Evolutionary conservation across 2,329 filamentous ascomycete species (phyloP), one percentile per base, ranked within the genome.

Genomic region (Talaromyces pinophilus): DNA sequence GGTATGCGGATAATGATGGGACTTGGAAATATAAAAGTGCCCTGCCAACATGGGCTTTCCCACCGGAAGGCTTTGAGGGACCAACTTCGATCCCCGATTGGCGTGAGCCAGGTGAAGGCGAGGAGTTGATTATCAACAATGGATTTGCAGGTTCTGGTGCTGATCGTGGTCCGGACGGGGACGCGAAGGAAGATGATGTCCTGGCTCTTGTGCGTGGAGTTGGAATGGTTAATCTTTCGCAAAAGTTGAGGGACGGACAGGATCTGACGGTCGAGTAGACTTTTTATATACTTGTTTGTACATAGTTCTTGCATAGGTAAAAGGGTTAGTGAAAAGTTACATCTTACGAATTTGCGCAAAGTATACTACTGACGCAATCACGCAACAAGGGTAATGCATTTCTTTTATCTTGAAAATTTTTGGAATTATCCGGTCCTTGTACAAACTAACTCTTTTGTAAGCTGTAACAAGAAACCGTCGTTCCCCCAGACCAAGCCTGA

Each of bases 11-110:
- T 76, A 86, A 88, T 30, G 88, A 88, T 30, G 94, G 93, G 3
- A 84, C 84, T 63, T 99, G 95, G 95, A 88, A 88, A 63, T 98
- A 97, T 77, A 87, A 90, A 74, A 97, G 93, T 70, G 86, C 88
- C 28, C 82, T 97, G 75, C 95, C 95, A 1, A 82, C 82, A 22
- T 99, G 95, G 95, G 94, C 93, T 17, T 78, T 96, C 64, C 93
- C 94, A 6, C 93, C 93, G 0, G 80, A 84, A 15, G 92, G 90
- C 0, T 82, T 85, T 73, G 86, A 86, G 55, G 93, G 93, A 0
- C 92, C 92, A 22, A 90, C 84, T 2, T 85, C 89, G 69, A 87
- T 91, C 4, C 85, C 83, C 0, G 76, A 77, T 57, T 82, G 81
- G 81, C 73, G 73, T 73, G 67, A 81, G 50, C 75, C 69, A 11